These are phyloP conservation scores for Pythium monospermum DNA, from an alignment of 352 stramenopile species.

Conservation along the genomic window DNA sequence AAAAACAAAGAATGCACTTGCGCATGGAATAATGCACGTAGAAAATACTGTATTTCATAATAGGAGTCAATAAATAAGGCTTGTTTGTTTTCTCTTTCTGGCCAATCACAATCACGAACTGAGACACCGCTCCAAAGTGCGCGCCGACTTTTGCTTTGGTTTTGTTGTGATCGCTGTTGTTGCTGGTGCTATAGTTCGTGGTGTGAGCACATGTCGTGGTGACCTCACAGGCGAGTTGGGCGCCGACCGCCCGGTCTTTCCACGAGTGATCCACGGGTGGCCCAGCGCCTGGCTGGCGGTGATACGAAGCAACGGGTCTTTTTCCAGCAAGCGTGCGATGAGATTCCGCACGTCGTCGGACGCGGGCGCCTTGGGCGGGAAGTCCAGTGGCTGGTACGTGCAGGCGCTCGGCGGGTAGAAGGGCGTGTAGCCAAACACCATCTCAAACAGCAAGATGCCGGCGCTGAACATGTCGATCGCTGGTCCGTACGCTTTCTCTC, in stretches of 20 bases:
- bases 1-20: too few species aligned
- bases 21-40: too few species aligned
- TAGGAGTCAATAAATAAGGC: too few species aligned
- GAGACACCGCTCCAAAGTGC: constrained; percentile 4
- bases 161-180: too few species aligned
- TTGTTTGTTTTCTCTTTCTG: too few species aligned
- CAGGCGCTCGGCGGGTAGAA: constrained; percentile 70
- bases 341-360: constrained; percentile 60
- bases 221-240: constrained; percentile 28
- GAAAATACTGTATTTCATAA: too few species aligned
- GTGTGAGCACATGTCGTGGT: background rate
- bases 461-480: constrained; percentile 75
- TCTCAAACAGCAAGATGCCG: constrained; percentile 68
- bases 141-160: background rate
- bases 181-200: too few species aligned
- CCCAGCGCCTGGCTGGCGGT: constrained; percentile 73
- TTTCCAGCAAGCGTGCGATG: constrained; percentile 58
- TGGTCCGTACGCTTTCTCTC: constrained; percentile 40
- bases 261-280: constrained; percentile 78
- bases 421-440: constrained; percentile 65
- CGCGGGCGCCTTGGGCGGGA: constrained; percentile 31
- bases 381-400: constrained; percentile 55
- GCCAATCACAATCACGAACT: constrained; percentile 4
- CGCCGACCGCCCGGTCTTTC: constrained; percentile 24
- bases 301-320: constrained; percentile 61